Evolutionary conservation across 257 asterid species (phyloP).

Genomic region (Scutellaria baicalensis): DNA sequence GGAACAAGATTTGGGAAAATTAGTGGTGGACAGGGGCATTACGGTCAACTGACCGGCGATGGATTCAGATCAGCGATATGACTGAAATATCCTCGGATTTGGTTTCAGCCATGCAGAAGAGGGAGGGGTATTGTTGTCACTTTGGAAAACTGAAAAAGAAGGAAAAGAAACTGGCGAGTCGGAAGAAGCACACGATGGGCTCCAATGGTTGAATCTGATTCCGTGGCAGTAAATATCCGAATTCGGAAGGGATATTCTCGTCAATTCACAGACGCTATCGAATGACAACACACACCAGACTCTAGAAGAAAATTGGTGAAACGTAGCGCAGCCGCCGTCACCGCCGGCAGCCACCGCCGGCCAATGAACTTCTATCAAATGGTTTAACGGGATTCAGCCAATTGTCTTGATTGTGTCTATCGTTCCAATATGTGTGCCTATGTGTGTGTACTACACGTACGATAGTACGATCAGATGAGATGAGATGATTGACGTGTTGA

Average conservation of each 20-base stretch:
- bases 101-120: constrained; percentile 18
- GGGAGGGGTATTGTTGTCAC: constrained; percentile 12
- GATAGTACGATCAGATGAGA: neutral
- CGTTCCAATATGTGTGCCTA: neutral
- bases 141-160: constrained; percentile 4
- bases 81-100: constrained; percentile 1
- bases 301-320: neutral
- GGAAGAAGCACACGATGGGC: constrained; percentile 10
- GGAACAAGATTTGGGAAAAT: neutral
- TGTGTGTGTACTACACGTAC: neutral
- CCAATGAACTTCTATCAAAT: too few species aligned
- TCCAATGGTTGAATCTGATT: constrained; percentile 33
- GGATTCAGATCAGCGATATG: constrained; percentile 1
- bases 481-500: neutral
- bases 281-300: constrained; percentile 26
- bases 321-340: constrained; percentile 9
- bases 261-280: constrained; percentile 18
- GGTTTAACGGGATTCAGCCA: too few species aligned
- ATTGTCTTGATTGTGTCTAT: too few species aligned
- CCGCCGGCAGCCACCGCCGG: constrained; percentile 10
- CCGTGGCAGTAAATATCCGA: constrained; percentile 29
- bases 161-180: neutral
- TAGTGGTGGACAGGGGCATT: constrained; percentile 10
- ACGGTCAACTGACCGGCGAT: constrained; percentile 22
- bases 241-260: constrained; percentile 25